phyloP scores from a whole-genome alignment of 768 basidiomycete species.

The Cubamyces sp. region DNA sequence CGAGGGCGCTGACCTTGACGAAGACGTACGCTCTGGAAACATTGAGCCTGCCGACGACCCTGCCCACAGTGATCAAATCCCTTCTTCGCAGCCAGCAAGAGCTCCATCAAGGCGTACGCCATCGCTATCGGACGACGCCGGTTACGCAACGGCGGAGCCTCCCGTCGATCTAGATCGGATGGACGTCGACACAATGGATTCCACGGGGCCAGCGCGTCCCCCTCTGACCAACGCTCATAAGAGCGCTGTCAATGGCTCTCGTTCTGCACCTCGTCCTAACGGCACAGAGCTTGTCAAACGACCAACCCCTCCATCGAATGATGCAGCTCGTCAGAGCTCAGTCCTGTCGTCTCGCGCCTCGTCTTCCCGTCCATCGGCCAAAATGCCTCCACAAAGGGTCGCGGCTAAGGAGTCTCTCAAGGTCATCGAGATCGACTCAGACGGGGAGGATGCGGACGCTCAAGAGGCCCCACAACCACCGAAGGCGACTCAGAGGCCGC shows the following conservation, averaged over 20 bases:
- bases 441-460: conserved; percentile 11
- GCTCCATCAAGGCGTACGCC: conserved; percentile 21
- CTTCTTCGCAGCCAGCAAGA: not conserved
- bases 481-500: not conserved
- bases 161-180: conserved; percentile 19
- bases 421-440: conserved; percentile 28
- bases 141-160: conserved; percentile 33
- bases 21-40: too few species aligned
- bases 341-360: conserved; percentile 12
- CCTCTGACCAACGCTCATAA: too few species aligned
- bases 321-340: not conserved
- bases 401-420: conserved; percentile 13
- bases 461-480: not conserved
- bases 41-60: conserved; percentile 7
- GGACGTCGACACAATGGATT: conserved; percentile 16
- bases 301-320: conserved; percentile 10
- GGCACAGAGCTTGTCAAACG: not conserved
- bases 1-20: conserved; percentile 19
- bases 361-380: not conserved
- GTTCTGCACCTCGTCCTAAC: not conserved
- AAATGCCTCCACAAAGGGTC: not conserved
- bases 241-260: not conserved
- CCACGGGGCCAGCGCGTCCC: not conserved
- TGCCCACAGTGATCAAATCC: not conserved
- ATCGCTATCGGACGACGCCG: conserved; percentile 32